Percentiles rank a stretch among this genome's conserved stretches.
Evolutionary conservation across 108 stramenopile species (phyloP).

Genomic region (Bacterosira constricta): DNA sequence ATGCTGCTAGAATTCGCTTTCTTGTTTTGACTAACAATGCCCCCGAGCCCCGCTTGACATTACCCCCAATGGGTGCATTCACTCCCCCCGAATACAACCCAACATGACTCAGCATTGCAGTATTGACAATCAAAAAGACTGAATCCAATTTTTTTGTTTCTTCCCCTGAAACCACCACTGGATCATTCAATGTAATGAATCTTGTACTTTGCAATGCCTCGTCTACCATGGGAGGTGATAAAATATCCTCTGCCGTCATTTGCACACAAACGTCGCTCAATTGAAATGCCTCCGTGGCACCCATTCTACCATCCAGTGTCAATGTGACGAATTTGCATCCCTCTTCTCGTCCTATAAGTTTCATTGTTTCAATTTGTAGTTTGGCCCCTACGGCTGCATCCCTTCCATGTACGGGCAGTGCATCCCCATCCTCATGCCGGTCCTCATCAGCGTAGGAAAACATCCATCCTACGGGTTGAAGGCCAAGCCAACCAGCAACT

Average conservation of each 20-base stretch:
- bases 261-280: conserved; percentile 83
- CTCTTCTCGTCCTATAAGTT: conserved; percentile 46
- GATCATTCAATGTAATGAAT: conserved; percentile 53
- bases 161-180: conserved; percentile 69
- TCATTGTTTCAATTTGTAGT: conserved; percentile 76
- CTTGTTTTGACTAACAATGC: conserved; percentile 70
- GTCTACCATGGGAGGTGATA: conserved; percentile 27
- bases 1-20: conserved; percentile 63
- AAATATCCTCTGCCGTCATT: conserved; percentile 83
- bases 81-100: conserved; percentile 58
- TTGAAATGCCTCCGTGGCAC: conserved; percentile 89
- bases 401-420: conserved; percentile 63
- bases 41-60: conserved; percentile 67
- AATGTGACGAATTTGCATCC: conserved; percentile 75
- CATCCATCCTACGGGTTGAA: conserved; percentile 85
- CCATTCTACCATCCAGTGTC: conserved; percentile 75
- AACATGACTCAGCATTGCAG: conserved; percentile 74
- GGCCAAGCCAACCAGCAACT: conserved; percentile 65
- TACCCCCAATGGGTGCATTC: conserved; percentile 21
- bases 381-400: conserved; percentile 64
- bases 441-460: conserved; percentile 70
- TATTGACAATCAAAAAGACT: conserved; percentile 82
- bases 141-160: conserved; percentile 82
- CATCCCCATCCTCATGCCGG: conserved; percentile 64
- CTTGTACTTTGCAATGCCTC: conserved; percentile 40